Base-by-base conservation (phyloP, 768 basidiomycete species). In the Chalciporus chontae region DNA sequence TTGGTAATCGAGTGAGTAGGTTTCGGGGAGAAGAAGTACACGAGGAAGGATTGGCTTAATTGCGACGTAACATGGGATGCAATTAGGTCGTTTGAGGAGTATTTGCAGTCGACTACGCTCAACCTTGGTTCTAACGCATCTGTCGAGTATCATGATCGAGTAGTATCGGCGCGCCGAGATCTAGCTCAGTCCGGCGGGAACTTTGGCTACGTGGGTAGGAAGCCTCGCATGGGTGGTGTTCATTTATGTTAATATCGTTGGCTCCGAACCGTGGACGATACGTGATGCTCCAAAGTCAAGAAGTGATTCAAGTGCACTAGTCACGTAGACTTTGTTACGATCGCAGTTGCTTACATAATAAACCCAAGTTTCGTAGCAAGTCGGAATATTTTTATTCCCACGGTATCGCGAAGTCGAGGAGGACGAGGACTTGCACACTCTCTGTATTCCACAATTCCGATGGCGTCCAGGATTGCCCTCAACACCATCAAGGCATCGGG, bases 401-500 rank as follows among this genome's bases (percentile, higher is more conserved):
- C 68, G 58, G 46, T 46, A 36, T 45, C 36, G 32, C 56, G 18
- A 50, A 53, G 36, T 36, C 34, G 42, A 39, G 26, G 9, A 39
- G 26, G 9, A 39, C 26, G 9, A 37, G 34, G 40, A 37, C 52
- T 19, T 45, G 39, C 47, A 46, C 50, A 39, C 36, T 54, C 39
- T 51, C 46, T 29, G 44, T 49, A 43, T 44, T 43, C 29, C 41
- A 38, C 41, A 34, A 26, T 41, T 47, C 45, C 52, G 57, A 86
- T 86, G 84, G 83, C 83, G 57, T 84, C 84, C 66, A 81, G 83
- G 77, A 79, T 86, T 71, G 83, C 81, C 67, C 67, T 84, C 59
- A 79, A 71, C 74, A 72, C 84, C 43, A 71, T 87, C 64, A 75
- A 80, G 70, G 77, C 76, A 50, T 80, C 79, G 59, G 79, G 85